Base-by-base conservation (phyloP, 2,329 filamentous ascomycete species). In the Exophiala sp. region DNA sequence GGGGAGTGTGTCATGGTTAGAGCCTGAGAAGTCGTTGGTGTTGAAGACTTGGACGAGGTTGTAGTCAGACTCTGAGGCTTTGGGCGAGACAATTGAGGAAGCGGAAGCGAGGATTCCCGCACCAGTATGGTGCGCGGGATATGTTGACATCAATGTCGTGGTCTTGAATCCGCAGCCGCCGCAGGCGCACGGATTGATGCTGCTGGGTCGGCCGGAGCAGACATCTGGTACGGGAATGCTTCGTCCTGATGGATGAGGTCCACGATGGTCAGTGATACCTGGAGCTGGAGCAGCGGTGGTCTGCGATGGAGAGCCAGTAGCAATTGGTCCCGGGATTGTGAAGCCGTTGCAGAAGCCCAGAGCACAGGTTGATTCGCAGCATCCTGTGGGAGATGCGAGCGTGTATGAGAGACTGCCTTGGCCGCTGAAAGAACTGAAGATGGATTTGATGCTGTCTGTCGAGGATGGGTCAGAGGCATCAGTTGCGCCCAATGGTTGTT, bases 401-500 rank as follows among this genome's bases (percentile, higher is more conserved):
- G n/a, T 24, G 21, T 24, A 35, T 44, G 44, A 35, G n/a, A 10
- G 14, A 16, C 39, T 41, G 12, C 16, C 10, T 7, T 35, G 38
- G 11, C 12, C 9, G 41, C 18, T 40, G 12, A 54, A 35, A 10
- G 52, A 50, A 11, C 12, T 54, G 46, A 54, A 54, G 14, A 54
- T 54, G 5, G 52, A 49, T 14, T 50, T 49, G 46, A 54, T 42
- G 34, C 52, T 54, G 33, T 39, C 46, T 10, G 40, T 50, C 32
- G 47, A 36, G 38, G 45, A 45, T 5, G 52, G 46, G 21, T 54
- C 29, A 20, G 40, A 12, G 16, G 29, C 33, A 36, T 38, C 41
- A 9, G 16, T 32, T 46, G 9, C 6, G 12, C n/a, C 3, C 12
- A 1, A 44, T 12, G 35, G 14, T 20, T 48, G 21, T 24, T 54